phyloP scores from a whole-genome alignment of 2,329 filamentous ascomycete genomes.

The Epichloe coenophiala region DNA sequence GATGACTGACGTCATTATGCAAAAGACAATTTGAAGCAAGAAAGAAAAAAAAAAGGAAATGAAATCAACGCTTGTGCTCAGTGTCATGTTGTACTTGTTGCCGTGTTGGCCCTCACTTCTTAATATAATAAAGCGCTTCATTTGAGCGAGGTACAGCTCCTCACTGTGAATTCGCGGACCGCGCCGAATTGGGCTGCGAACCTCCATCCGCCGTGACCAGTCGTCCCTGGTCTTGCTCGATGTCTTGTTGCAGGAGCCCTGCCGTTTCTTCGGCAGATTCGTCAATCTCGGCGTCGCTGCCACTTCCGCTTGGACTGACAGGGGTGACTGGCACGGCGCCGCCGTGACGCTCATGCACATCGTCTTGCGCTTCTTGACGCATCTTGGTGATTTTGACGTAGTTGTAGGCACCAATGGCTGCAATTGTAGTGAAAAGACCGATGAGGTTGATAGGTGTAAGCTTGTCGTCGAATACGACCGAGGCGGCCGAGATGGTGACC shows the following conservation, averaged over 20 bases:
- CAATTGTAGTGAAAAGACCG: constrained; percentile 77
- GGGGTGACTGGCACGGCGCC: constrained; percentile 19
- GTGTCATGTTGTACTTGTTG: background rate
- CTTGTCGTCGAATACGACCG: constrained; percentile 75
- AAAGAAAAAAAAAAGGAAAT: constrained; percentile 7
- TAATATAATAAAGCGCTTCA: background rate
- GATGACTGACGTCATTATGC: constrained; percentile 2
- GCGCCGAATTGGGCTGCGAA: constrained; percentile 12
- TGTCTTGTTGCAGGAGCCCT: constrained; percentile 29
- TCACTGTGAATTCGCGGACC: background rate
- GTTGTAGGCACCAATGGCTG: constrained; percentile 81
- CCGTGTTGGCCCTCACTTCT: background rate
- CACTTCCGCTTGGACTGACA: constrained; percentile 24
- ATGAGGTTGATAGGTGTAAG: constrained; percentile 79
- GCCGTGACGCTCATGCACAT: constrained; percentile 31
- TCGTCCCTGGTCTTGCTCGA: constrained; percentile 21
- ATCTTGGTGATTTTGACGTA: constrained; percentile 89
- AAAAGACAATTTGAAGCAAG: constrained; percentile 1
- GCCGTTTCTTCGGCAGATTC: constrained; percentile 30
- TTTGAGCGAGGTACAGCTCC: background rate
- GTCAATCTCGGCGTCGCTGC: constrained; percentile 28
- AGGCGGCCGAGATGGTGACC: constrained; percentile 81
- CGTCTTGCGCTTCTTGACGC: constrained; percentile 56
- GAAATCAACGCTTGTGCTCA: constrained; percentile 5
- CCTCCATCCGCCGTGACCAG: constrained; percentile 28